Evolutionary conservation across 106 monocot genomes (phyloP).

Genomic region (Posidonia australis): DNA sequence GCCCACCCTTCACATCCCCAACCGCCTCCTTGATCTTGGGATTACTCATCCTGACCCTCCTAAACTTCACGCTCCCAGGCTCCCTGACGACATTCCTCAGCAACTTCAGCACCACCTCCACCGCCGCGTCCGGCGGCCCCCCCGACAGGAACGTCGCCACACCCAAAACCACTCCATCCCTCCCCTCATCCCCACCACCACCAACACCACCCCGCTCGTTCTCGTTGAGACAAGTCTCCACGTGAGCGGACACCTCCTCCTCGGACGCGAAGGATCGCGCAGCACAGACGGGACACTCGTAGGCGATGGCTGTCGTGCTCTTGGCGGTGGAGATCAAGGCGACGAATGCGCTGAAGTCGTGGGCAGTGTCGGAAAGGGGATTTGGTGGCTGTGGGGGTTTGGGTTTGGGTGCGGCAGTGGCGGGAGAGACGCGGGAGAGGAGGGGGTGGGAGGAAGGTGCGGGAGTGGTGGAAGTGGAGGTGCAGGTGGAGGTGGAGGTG

Average conservation of each 20-base stretch:
- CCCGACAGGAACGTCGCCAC: slow-evolving; percentile 40
- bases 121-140: slow-evolving; percentile 24
- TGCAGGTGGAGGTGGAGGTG: slow-evolving; percentile 8
- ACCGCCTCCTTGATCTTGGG: slow-evolving; percentile 81
- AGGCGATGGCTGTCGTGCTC: slow-evolving; percentile 2
- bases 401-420: slow-evolving; percentile 3
- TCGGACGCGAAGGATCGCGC: slow-evolving; percentile 37
- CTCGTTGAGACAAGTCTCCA: slow-evolving; percentile 32
- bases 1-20: slow-evolving; percentile 45
- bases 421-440: slow-evolving; percentile 8
- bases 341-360: slow-evolving; percentile 29
- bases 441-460: slow-evolving; percentile 5
- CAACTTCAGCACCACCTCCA: slow-evolving; percentile 47
- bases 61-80: slow-evolving; percentile 65
- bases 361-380: background rate
- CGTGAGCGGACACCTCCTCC: slow-evolving; percentile 39
- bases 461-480: slow-evolving; percentile 8
- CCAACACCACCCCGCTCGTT: background rate
- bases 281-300: slow-evolving; percentile 50
- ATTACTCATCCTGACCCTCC: slow-evolving; percentile 81
- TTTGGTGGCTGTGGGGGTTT: slow-evolving; percentile 4
- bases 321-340: slow-evolving; percentile 28
- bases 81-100: slow-evolving; percentile 54
- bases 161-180: slow-evolving; percentile 4
- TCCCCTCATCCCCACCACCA: background rate